Evolutionary conservation across 31 red algal species (phyloP).

Genomic region (Porphyra umbilicalis): DNA sequence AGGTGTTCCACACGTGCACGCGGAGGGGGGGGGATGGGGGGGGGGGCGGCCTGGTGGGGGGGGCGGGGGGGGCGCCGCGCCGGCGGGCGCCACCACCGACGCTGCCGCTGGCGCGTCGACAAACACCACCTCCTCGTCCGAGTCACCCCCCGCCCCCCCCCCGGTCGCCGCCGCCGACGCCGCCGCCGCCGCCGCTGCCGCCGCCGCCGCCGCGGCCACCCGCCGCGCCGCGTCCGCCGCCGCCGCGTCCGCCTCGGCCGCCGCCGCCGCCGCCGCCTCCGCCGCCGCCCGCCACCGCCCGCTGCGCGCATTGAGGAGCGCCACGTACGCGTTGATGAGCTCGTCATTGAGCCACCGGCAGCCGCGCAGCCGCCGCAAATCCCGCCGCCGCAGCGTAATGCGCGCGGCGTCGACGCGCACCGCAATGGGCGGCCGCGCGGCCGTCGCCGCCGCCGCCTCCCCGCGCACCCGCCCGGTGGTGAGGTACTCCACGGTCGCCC

Average conservation of each 20-base stretch:
- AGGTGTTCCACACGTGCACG: slow-evolving; percentile 48
- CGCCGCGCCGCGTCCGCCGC: neutral
- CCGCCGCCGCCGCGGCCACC: neutral
- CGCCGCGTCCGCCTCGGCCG: neutral
- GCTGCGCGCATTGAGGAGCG: slow-evolving; percentile 44
- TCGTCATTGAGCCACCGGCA: slow-evolving; percentile 74
- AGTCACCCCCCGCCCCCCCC: too few relatives aligned
- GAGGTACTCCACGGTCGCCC: neutral
- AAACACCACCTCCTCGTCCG: neutral
- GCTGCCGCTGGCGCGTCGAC: neutral
- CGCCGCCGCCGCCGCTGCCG: neutral
- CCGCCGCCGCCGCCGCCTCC: neutral
- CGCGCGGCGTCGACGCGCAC: slow-evolving; percentile 9
- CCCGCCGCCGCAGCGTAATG: slow-evolving; percentile 24
- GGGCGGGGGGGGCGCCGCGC: too few relatives aligned
- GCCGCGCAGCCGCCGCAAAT: slow-evolving; percentile 53
- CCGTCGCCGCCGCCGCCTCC: neutral
- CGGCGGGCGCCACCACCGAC: too few relatives aligned
- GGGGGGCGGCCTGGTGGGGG: too few relatives aligned
- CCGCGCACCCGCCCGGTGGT: neutral
- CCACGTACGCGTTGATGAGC: slow-evolving; percentile 60
- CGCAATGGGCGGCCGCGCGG: neutral
- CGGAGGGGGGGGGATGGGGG: neutral
- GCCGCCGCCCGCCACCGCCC: neutral
- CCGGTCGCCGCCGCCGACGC: neutral